A percentile compares a stretch with the other conserved stretches of the same genome.
These are phyloP conservation scores for Phytophthora macrochlamydospora DNA, from an alignment of 352 stramenopile genomes.

Conservation along the genomic window DNA sequence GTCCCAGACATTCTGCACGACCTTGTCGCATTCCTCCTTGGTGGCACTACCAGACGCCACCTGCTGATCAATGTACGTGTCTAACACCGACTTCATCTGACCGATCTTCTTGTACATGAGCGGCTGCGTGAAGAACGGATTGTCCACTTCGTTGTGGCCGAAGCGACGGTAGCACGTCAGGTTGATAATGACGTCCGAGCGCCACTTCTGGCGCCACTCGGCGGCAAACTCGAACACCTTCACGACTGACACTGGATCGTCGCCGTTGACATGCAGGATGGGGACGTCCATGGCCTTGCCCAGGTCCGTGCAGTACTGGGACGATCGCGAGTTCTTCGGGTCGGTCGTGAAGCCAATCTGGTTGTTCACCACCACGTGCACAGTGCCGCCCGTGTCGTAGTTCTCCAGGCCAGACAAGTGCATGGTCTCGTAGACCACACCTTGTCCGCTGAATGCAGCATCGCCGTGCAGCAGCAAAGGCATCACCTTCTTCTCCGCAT, in stretches of 20 bases:
- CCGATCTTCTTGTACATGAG: conserved; percentile 93
- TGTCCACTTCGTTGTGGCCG: conserved; percentile 98
- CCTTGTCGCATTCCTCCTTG: conserved; percentile 89
- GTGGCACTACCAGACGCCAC: conserved; percentile 45
- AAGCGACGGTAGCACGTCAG: conserved; percentile 98
- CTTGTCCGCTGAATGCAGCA: conserved; percentile 91
- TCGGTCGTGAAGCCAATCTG: conserved; percentile 98
- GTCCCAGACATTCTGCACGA: conserved; percentile 87
- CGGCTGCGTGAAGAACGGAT: conserved; percentile 86
- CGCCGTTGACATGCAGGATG: conserved; percentile 96
- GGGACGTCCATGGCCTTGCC: conserved; percentile 96
- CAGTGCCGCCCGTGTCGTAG: conserved; percentile 97
- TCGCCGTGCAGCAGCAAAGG: conserved; percentile 99
- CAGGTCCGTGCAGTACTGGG: conserved; percentile 97
- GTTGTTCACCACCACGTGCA: conserved; percentile 99
- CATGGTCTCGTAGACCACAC: conserved; percentile 81
- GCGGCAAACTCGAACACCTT: conserved; percentile 93
- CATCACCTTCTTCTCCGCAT: conserved; percentile 92
- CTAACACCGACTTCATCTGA: conserved; percentile 80
- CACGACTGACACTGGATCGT: conserved; percentile 95
- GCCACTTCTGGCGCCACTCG: conserved; percentile 91
- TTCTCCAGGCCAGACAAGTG: conserved; percentile 90
- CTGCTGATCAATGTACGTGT: conserved; percentile 81
- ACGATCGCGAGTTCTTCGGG: conserved; percentile 96
- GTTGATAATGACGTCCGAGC: conserved; percentile 98